Conservation (phyloP, 108 stramenopile species). For the Skeletonema menzelii region DNA sequence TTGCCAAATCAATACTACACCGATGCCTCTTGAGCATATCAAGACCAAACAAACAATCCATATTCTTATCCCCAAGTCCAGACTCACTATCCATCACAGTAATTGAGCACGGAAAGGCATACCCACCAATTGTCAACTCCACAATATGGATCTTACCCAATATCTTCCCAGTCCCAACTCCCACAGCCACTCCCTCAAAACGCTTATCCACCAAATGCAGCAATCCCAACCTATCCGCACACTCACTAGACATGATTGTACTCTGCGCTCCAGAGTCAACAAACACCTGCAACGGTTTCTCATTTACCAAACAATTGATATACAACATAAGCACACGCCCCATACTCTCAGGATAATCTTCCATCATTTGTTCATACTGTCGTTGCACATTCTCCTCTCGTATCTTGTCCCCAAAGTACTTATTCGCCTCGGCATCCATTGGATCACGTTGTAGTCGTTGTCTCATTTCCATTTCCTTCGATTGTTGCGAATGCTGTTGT, state of each 20-base stretch:
- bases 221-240: constrained; percentile 81
- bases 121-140: constrained; percentile 49
- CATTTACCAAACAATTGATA: constrained; percentile 86
- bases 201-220: constrained; percentile 85
- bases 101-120: constrained; percentile 46
- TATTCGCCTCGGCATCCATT: constrained; percentile 82
- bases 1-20: constrained; percentile 86
- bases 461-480: constrained; percentile 50
- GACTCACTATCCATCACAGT: constrained; percentile 85
- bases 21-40: constrained; percentile 96
- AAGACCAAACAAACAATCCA: constrained; percentile 95
- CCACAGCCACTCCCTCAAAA: constrained; percentile 88
- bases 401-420: constrained; percentile 75
- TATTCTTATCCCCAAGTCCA: constrained; percentile 73
- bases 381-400: constrained; percentile 56
- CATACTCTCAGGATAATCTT: constrained; percentile 95
- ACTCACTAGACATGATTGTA: constrained; percentile 84
- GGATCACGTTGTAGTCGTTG: constrained; percentile 65
- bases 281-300: constrained; percentile 86
- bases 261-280: constrained; percentile 96
- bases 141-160: constrained; percentile 87
- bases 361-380: constrained; percentile 89
- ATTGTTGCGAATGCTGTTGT: constrained; percentile 40
- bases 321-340: constrained; percentile 95
- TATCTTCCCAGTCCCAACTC: constrained; percentile 94